Conservation (phyloP, 805 yeast genomes). For the Saccharomycopsis capsularis region DNA sequence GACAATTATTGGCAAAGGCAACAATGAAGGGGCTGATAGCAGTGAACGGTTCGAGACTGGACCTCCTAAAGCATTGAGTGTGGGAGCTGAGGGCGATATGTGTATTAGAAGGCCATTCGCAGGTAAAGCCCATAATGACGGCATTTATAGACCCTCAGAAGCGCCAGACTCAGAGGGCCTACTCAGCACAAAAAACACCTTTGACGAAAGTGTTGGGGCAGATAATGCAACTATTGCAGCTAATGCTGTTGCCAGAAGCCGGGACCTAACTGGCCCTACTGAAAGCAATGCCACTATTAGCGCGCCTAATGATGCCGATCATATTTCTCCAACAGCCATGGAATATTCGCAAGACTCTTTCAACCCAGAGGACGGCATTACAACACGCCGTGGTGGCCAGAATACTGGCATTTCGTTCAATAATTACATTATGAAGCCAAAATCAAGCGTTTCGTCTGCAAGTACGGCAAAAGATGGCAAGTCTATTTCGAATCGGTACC, state of each 20-base stretch:
- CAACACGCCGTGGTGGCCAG: too few species aligned
- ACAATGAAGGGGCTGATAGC: not conserved
- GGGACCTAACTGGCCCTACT: too few species aligned
- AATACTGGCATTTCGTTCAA: conserved; percentile 4
- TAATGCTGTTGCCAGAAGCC: conserved; percentile 1
- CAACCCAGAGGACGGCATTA: not conserved
- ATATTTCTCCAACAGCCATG: too few species aligned
- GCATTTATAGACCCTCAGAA: too few species aligned
- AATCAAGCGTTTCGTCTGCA: not conserved
- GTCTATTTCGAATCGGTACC: conserved; percentile 1
- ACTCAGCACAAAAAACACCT: not conserved
- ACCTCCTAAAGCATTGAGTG: not conserved
- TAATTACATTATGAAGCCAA: conserved; percentile 12
- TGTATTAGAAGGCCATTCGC: too few species aligned
- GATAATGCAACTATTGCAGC: not conserved
- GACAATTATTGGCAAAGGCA: not conserved
- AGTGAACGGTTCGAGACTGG: not conserved
- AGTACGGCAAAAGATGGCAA: not conserved
- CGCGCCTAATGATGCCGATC: too few species aligned
- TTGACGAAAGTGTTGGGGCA: too few species aligned
- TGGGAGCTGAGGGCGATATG: not conserved
- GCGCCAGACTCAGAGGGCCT: not conserved
- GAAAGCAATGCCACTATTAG: too few species aligned
- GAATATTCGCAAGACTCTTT: not conserved
- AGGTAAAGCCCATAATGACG: too few species aligned